Evolutionary conservation across 2,329 filamentous ascomycete genomes (phyloP), one percentile per base, ranked within the genome.

Genomic region (Uncinocarpus reesii): DNA sequence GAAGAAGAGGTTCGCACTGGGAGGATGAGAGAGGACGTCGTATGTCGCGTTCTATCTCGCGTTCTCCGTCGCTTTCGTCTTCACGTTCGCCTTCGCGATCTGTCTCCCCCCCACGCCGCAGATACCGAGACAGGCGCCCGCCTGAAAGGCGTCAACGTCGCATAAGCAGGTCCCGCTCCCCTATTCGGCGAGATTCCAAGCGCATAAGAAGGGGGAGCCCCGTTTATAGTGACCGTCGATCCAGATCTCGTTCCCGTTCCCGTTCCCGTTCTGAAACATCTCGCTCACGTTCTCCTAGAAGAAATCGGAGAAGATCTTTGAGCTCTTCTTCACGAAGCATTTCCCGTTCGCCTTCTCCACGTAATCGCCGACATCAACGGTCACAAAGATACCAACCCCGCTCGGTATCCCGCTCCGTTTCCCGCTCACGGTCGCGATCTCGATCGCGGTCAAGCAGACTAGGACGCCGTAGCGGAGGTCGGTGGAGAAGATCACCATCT

Each of bases 201-300:
- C 62, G 58, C 55, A 56, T 59, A 48, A 61, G 61, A 50, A 62
- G 62, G 56, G 64, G 60, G 52, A 66, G 58, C 56, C 61, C 62
- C 55, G 65, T 65, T 68, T 67, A 62, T 58, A 60, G 70, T 64
- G 52, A 54, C 20, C 29, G 40, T 31, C 69, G 68, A 64, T 64
- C 67, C 58, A 67, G 71, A 68, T 73, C 73, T 62, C 62, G 58
- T 56, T 65, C 69, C 62, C 68, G 68, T 58, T 73, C 73, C 62
- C 62, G 58, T 56, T 65, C 69, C 62, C 68, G 68, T 58, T 67
- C 63, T 68, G 62, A 68, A 57, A 67, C 68, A 60, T 72, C 71
- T 58, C 72, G 72, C 72, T 78, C 75, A 75, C 74, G 65, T 67
- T 70, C 70, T 63, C 66, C 71, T 67, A 76, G 71, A 71, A 62